These are phyloP conservation scores for Diaporthe citriasiana DNA, from an alignment of 2,329 filamentous ascomycete species.

Conservation along the genomic window DNA sequence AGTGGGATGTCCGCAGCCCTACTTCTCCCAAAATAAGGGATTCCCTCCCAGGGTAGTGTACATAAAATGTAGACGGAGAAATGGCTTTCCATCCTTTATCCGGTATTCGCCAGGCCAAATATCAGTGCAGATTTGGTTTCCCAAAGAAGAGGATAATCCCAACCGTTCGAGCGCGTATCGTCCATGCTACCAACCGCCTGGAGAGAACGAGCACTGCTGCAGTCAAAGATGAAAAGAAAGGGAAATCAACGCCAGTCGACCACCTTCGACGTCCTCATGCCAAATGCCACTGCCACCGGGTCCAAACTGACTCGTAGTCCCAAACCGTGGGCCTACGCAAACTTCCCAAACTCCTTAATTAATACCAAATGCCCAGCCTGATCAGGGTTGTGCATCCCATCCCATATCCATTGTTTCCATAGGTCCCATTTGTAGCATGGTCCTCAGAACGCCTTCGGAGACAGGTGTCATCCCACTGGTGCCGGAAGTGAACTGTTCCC, in stretches of 20 bases:
- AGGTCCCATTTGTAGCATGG: conserved; percentile 70
- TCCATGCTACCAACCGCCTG: not conserved
- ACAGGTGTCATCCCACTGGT: conserved; percentile 67
- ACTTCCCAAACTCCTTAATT: not conserved
- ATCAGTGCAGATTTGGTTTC: conserved; percentile 1
- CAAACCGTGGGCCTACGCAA: not conserved
- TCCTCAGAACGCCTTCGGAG: conserved; percentile 69
- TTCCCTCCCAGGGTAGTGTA: conserved; percentile 13
- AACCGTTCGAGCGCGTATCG: not conserved
- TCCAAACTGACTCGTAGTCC: not conserved
- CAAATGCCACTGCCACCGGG: not conserved
- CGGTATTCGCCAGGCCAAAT: conserved; percentile 12
- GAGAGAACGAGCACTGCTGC: not conserved
- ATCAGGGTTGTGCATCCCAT: conserved; percentile 57
- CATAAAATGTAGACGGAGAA: conserved; percentile 15
- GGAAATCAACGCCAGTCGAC: not conserved
- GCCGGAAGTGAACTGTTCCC: conserved; percentile 45
- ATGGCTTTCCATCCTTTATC: not conserved
- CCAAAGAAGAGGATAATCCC: not conserved
- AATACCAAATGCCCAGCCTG: not conserved
- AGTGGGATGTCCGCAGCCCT: conserved; percentile 28
- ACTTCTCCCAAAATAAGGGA: conserved; percentile 26
- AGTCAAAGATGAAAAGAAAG: not conserved
- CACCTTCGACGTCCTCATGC: not conserved
- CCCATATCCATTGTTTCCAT: conserved; percentile 72